Evolutionary conservation across 2,329 filamentous ascomycete genomes (phyloP).

Genomic region (Colletotrichum costaricense): DNA sequence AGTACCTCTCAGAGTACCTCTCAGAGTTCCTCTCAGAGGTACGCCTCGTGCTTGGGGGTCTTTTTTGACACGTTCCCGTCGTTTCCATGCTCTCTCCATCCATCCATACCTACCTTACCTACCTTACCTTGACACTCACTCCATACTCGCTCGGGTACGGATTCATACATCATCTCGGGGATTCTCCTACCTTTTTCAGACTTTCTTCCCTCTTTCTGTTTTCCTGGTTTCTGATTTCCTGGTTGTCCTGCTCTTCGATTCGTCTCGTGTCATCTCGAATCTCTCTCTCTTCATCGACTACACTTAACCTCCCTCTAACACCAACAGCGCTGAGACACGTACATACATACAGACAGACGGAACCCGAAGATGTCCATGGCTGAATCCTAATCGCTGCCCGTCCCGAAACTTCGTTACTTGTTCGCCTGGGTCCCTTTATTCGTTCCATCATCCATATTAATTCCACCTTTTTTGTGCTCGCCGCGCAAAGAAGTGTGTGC

Average conservation of each 20-base stretch:
- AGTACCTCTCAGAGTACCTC: no score
- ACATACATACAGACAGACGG: neutral
- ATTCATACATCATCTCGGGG: constrained; percentile 27
- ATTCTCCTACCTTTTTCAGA: neutral
- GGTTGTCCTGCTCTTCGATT: neutral
- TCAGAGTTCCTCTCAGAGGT: neutral
- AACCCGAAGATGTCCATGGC: neutral
- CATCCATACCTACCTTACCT: no score
- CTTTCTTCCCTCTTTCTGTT: neutral
- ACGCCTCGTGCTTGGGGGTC: constrained; percentile 23
- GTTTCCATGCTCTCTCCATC: neutral
- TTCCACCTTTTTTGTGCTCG: constrained; percentile 1
- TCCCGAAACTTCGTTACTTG: neutral
- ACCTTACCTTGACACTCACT: no score
- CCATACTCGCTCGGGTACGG: neutral
- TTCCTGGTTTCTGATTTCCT: neutral
- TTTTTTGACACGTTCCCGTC: constrained; percentile 24
- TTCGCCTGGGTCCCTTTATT: constrained; percentile 3
- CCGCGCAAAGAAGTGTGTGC: neutral
- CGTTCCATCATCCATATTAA: constrained; percentile 8
- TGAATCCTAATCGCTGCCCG: constrained; percentile 7
- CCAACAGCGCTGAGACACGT: neutral
- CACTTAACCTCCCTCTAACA: neutral
- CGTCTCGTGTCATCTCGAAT: neutral
- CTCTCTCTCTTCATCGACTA: neutral